Conservation (phyloP, 2,329 filamentous ascomycete genomes). For the Apiospora koreana region DNA sequence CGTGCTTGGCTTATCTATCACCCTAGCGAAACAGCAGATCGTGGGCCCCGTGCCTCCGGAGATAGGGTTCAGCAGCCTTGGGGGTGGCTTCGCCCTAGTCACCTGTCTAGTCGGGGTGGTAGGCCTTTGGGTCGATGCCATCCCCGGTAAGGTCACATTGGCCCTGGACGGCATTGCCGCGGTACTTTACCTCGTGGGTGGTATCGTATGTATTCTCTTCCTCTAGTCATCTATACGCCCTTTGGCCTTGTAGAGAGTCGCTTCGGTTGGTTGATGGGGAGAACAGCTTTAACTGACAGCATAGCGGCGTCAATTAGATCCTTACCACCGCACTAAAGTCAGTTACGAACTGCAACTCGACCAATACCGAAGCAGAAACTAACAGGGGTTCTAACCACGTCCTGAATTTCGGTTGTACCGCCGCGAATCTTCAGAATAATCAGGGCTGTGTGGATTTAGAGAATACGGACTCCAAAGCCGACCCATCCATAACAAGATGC, state of each 20-base stretch:
- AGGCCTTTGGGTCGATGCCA: neutral
- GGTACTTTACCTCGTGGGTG: neutral
- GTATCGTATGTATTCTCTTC: neutral
- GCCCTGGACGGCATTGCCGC: neutral
- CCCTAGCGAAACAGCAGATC: neutral
- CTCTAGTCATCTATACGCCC: too few species aligned
- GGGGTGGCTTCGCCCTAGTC: neutral
- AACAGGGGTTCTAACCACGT: neutral
- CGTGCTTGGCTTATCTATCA: neutral
- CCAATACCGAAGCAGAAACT: fast-evolving
- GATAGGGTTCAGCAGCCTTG: neutral
- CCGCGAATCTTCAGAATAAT: fast-evolving
- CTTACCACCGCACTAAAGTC: neutral
- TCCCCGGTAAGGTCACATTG: neutral
- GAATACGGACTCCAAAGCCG: neutral
- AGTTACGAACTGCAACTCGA: neutral
- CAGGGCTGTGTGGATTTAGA: neutral
- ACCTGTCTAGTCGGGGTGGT: neutral
- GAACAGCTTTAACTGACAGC: neutral
- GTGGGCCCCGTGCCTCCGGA: neutral
- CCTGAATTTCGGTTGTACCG: neutral
- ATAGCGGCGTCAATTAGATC: neutral
- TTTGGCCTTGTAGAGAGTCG: too few species aligned
- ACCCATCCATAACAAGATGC: neutral
- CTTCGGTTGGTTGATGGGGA: neutral